A percentile compares a stretch with the other conserved stretches of the same genome.
These are phyloP conservation scores for Jacaranda copaia DNA, from an alignment of 257 asterid genomes.

Conservation along the genomic window DNA sequence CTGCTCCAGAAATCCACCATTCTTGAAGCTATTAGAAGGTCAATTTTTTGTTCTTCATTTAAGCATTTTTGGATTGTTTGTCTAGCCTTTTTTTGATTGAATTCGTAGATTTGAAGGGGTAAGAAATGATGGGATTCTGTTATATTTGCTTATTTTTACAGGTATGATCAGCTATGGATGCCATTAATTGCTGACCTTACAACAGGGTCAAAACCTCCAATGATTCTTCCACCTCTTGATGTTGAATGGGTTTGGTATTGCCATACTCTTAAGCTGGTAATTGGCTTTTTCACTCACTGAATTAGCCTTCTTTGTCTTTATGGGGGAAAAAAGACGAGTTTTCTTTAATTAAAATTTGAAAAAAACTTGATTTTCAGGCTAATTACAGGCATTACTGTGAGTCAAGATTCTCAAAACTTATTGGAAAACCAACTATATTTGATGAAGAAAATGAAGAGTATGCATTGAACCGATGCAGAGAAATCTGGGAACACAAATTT, in stretches of 20 bases:
- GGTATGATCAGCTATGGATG: conserved; percentile 96
- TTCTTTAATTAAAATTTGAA: background rate
- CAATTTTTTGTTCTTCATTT: no score
- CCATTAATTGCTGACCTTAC: conserved; percentile 78
- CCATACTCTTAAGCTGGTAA: conserved; percentile 80
- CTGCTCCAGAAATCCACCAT: conserved; percentile 59
- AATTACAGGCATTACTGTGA: conserved; percentile 77
- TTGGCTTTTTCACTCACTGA: background rate
- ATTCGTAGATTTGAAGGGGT: conserved; percentile 15
- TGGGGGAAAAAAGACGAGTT: background rate
- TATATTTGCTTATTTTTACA: conserved; percentile 38
- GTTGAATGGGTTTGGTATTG: conserved; percentile 97
- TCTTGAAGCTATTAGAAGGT: conserved; percentile 88
- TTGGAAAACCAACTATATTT: conserved; percentile 75
- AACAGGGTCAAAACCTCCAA: conserved; percentile 64
- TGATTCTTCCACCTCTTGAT: conserved; percentile 93
- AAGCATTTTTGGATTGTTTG: background rate
- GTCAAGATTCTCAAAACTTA: conserved; percentile 74
- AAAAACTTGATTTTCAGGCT: conserved; percentile 48
- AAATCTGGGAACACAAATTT: conserved; percentile 68
- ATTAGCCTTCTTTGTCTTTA: background rate
- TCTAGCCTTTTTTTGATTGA: no score
- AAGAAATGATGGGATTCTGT: conserved; percentile 17
- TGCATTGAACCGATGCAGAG: conserved; percentile 80
- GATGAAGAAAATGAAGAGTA: conserved; percentile 87